These are phyloP conservation scores for Lophium mytilinum DNA, from an alignment of 495 filamentous ascomycete genomes.

Conservation along the genomic window DNA sequence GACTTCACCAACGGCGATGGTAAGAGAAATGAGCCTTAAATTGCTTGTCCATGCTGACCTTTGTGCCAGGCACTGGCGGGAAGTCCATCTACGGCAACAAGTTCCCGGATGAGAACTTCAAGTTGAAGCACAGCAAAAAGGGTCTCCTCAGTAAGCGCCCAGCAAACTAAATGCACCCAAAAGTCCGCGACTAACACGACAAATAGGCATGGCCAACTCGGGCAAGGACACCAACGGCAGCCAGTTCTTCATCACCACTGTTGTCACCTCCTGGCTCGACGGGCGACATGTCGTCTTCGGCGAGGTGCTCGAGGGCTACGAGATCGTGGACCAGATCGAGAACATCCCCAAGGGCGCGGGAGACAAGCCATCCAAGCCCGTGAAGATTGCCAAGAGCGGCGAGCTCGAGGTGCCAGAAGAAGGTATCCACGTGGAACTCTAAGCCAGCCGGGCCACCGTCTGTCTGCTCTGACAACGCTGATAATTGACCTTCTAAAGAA, in stretches of 20 bases:
- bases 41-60: constrained; percentile 12
- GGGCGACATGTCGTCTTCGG: constrained; percentile 79
- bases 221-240: constrained; percentile 97
- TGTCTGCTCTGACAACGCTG: constrained; percentile 24
- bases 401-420: constrained; percentile 80
- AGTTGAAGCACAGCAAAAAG: constrained; percentile 76
- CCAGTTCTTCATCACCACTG: constrained; percentile 87
- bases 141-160: constrained; percentile 50
- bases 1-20: constrained; percentile 95
- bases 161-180: neutral
- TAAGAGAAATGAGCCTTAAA: constrained; percentile 20
- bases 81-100: constrained; percentile 96
- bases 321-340: constrained; percentile 84
- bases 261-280: constrained; percentile 64
- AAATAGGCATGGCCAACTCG: constrained; percentile 83
- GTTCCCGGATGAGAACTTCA: constrained; percentile 99
- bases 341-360: constrained; percentile 58
- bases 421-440: constrained; percentile 98
- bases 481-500: constrained; percentile 24
- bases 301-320: constrained; percentile 57
- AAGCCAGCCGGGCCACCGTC: constrained; percentile 30
- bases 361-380: constrained; percentile 64
- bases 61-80: constrained; percentile 66
- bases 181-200: neutral
- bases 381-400: constrained; percentile 93